Percentiles rank a stretch among this genome's conserved stretches.
phyloP scores from a whole-genome alignment of 2,329 filamentous ascomycete genomes.

The Lithohypha guttulata region DNA sequence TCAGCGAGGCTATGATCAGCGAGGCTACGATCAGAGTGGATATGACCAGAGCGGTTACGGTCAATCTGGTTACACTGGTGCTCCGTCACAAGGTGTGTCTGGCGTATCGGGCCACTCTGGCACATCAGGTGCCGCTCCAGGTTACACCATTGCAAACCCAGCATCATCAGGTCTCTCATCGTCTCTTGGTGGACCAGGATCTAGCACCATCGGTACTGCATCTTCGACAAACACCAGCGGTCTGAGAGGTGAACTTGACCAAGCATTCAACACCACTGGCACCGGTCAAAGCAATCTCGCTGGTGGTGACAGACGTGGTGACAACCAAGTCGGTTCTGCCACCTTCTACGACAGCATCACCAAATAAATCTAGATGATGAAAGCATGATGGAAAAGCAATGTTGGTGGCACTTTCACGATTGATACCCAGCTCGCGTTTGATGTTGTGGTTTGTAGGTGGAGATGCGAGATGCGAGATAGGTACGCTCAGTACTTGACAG shows the following conservation, averaged over 20 bases:
- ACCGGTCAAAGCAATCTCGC: conserved; percentile 10
- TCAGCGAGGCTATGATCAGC: too few species aligned
- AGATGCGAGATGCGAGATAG: too few species aligned
- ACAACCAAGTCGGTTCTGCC: conserved; percentile 16
- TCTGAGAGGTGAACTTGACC: conserved; percentile 19
- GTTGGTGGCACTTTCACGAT: conserved; percentile 6
- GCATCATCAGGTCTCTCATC: neutral
- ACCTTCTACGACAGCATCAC: conserved; percentile 19
- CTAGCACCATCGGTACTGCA: conserved; percentile 9
- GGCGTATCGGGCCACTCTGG: neutral
- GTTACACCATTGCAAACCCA: neutral
- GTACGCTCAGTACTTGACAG: too few species aligned
- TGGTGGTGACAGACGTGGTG: conserved; percentile 13
- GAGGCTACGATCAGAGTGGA: too few species aligned
- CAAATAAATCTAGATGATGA: conserved; percentile 7
- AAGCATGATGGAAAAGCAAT: neutral
- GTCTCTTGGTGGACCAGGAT: conserved; percentile 11
- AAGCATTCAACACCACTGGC: conserved; percentile 14
- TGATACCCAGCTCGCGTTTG: conserved; percentile 9
- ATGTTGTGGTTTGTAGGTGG: conserved; percentile 7
- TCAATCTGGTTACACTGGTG: too few species aligned
- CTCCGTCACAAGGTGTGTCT: neutral
- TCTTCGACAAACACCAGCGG: neutral
- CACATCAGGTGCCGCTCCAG: too few species aligned
- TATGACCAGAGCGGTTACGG: too few species aligned